Percentiles rank a stretch among this genome's conserved stretches.
These are phyloP conservation scores for Globisporangium iwayamae DNA, from an alignment of 352 stramenopile species.

Conservation along the genomic window DNA sequence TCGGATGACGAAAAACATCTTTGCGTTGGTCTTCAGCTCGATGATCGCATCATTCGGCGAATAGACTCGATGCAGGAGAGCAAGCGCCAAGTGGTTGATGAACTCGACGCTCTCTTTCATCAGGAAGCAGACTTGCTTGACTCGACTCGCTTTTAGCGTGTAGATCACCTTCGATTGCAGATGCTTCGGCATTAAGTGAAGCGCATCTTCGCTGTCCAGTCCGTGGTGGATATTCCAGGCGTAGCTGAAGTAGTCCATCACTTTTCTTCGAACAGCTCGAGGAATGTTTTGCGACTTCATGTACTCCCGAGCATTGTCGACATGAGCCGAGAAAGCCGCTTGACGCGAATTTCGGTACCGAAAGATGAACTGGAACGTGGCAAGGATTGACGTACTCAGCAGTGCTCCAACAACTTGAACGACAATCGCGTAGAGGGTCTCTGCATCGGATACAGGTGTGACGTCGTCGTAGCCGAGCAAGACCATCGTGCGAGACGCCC, in stretches of 20 bases:
- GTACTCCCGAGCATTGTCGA: slow-evolving; percentile 68
- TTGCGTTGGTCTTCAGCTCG: slow-evolving; percentile 63
- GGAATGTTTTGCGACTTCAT: slow-evolving; percentile 71
- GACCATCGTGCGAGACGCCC: slow-evolving; percentile 53
- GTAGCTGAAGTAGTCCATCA: slow-evolving; percentile 67
- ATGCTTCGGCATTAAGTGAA: slow-evolving; percentile 60
- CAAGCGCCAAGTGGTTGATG: slow-evolving; percentile 53
- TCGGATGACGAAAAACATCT: slow-evolving; percentile 76
- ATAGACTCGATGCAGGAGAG: slow-evolving; percentile 49
- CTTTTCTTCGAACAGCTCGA: slow-evolving; percentile 37
- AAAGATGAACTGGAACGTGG: slow-evolving; percentile 74
- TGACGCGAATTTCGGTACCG: slow-evolving; percentile 51
- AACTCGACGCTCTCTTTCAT: slow-evolving; percentile 70
- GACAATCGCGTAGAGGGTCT: slow-evolving; percentile 51
- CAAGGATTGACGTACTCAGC: slow-evolving; percentile 53
- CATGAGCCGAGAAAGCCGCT: slow-evolving; percentile 46
- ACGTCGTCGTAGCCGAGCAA: slow-evolving; percentile 65
- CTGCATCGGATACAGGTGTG: slow-evolving; percentile 45
- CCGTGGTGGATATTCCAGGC: slow-evolving; percentile 58
- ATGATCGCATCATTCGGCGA: slow-evolving; percentile 61
- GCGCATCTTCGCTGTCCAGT: slow-evolving; percentile 52
- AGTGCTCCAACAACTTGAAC: slow-evolving; percentile 48
- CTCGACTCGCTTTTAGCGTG: slow-evolving; percentile 54
- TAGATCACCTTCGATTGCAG: slow-evolving; percentile 61
- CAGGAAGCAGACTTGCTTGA: slow-evolving; percentile 68